Evolutionary conservation across 2,329 filamentous ascomycete species (phyloP), one percentile per base, ranked within the genome.

Genomic region (Graphiopsis chlorocephala): DNA sequence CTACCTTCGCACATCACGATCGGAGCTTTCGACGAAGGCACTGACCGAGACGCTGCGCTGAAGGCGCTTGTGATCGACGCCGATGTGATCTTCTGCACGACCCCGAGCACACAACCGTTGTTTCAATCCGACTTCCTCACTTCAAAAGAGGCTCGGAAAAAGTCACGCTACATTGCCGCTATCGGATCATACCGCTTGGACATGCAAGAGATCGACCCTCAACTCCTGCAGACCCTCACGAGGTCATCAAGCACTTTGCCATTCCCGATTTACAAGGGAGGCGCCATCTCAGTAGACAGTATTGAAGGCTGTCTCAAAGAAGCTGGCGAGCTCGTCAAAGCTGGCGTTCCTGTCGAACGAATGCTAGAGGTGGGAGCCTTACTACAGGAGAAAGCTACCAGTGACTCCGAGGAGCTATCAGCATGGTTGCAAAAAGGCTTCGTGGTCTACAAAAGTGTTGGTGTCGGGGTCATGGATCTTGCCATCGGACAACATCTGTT

Each of bases 11-110:
- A 94, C 69, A 86, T 85, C 64, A 93, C 88, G 68, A 87, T 87
- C 72, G 77, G 81, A 1, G 80, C 91, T 1, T 59, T 59, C 56
- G 25, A 59, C 35, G 33, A 59, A 45, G 26, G 35, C 23, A 28
- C 26, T 20, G 56, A 42, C 7, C 33, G 56, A 11, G 25, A 29
- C 14, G 23, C 35, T 8, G 38, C 35, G 12, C 25, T 59, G 20
- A 38, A 59, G 14, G n/a, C 17, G 10, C 56, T 59, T 26, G 79
- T 95, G 20, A 77, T 93, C 38, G 88, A 89, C 71, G 86, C 91
- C 0, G 91, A 95, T 71, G 89, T 90, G 10, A 90, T 98, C 45
- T 95, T 96, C 78, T 94, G 92, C 79, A 96, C 92, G 69, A 97
- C 92, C 1, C 92, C 93, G 0, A 89, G 88, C 0, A 85, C 83